Base-by-base conservation (phyloP, 192 early-diverging fungal genomes). In the Umbelopsis vinacea region DNA sequence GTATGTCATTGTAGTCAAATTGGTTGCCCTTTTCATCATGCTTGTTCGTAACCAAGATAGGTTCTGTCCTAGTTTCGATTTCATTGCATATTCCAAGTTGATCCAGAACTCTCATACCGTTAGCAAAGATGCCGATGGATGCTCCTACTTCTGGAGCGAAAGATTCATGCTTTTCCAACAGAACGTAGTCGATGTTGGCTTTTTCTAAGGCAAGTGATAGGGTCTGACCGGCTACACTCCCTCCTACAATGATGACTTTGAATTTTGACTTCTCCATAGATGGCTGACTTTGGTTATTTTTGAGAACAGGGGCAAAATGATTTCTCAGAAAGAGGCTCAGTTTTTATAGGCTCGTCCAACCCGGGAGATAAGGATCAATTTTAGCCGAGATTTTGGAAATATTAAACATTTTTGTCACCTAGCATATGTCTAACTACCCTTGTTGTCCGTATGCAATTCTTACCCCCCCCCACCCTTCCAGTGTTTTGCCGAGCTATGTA, bases 211-310 rank as follows among this genome's bases (percentile, higher is more conserved):
- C 75, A 14, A 78, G 22, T 2, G 73, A 74, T 0, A 81, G 74
- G 55, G 77, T 81, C 14, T 77, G 63, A 4, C 80, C 80, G 22
- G 76, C 76, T n/a, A 81, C 75, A 35, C 80, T 76, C 9, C 76
- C 80, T 21, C 80, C 80, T 0, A 75, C 80, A 63, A 81, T 81
- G 12, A 81, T 50, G 57, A 74, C 76, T 73, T 71, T 72, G 57
- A 63, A 63, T n/a, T 63, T 63, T 17, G 26, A 6, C 48, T 50
- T 50, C 29, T 63, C 29, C 57, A 63, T 63, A 24, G 8, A 26
- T 24, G 24, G 23, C 5, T 4, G 53, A 22, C 52, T 21, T 9
- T 7, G n/a, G 23, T 22, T 9, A 10, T 9, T n/a, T 19, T 3
- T 9, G 8, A 2, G n/a, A 21, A 24, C 0, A n/a, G 2, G 52